Evolutionary conservation across 768 basidiomycete species (phyloP), one percentile per base, ranked within the genome.

Genomic region (Dacryopinax primogenitus): DNA sequence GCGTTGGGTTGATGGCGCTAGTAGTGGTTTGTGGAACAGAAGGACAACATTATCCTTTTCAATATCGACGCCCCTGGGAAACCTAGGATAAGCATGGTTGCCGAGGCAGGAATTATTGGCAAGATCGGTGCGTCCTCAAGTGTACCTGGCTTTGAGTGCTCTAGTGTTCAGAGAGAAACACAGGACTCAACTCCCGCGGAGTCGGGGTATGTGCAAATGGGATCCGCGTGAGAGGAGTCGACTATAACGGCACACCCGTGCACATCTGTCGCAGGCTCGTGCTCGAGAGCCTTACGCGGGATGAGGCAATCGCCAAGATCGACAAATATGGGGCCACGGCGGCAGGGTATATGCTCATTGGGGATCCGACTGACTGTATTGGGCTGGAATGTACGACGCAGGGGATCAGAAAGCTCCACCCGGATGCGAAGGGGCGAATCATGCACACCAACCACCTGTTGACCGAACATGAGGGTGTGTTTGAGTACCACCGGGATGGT

Each of bases 11-110:
- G 51, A 30, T 26, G 30, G 32, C 32, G 26, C 51, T n/a, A n/a
- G n/a, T n/a, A 58, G 51, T 58, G 51, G 51, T 28, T 32, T 11
- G 18, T 58, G 3, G 26, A 58, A 15, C 51, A 58, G 21, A 58
- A 58, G 51, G 51, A 58, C 13, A 58, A 58, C 51, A 58, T 58
- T 13, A 58, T 58, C 51, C 9, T 58, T 9, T 21, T 58, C 4
- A 58, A 58, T 30, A 58, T 58, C 21, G 51, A 58, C 51, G 51
- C 51, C 32, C 51, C 51, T 30, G 51, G 51, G 26, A 58, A 58
- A 30, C 51, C 51, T 30, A 23, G 51, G 15, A 58, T 58, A 3
- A 58, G 51, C 51, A 58, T 58, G 51, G 51, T 23, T 30, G 32
- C 51, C 26, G 51, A 58, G 18, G 51, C 51, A 6, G 51, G 51